phyloP scores from a whole-genome alignment of 78 protist genomes.

The Chrysochromulina parva region DNA sequence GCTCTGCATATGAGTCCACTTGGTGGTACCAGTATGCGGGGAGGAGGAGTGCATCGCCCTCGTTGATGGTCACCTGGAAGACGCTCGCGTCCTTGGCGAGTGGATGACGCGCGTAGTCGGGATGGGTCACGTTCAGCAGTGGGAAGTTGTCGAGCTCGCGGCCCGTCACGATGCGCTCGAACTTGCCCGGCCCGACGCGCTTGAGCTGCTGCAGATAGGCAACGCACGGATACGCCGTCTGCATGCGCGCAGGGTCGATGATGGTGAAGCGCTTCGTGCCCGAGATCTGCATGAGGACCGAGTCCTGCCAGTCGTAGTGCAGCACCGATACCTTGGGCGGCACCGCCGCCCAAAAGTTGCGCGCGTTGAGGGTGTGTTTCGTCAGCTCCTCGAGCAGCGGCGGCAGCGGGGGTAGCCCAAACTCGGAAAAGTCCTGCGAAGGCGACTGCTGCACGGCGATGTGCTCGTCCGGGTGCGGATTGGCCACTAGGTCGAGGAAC shows the following conservation, averaged over 20 bases:
- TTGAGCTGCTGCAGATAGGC: background rate
- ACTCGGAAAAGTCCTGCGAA: background rate
- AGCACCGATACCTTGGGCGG: background rate
- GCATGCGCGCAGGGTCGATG: slow-evolving; percentile 17
- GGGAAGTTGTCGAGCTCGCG: background rate
- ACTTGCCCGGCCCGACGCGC: background rate
- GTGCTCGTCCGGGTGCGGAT: background rate
- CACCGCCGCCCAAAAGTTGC: background rate
- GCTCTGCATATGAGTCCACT: background rate
- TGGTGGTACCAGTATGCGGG: slow-evolving; percentile 17
- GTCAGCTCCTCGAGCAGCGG: background rate
- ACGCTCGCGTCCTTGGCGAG: background rate
- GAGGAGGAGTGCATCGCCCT: background rate
- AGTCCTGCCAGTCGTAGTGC: slow-evolving; percentile 7
- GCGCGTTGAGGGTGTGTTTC: background rate
- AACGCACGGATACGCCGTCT: background rate
- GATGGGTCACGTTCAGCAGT: background rate
- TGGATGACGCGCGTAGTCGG: background rate
- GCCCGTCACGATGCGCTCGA: background rate
- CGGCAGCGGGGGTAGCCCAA: background rate
- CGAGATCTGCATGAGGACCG: background rate
- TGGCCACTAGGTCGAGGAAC: background rate
- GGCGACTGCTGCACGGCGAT: background rate
- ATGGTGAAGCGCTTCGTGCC: slow-evolving; percentile 10
- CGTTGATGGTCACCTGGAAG: no score